Conservation (phyloP, 164 flowering plant species). For the Liquidambar formosana region DNA sequence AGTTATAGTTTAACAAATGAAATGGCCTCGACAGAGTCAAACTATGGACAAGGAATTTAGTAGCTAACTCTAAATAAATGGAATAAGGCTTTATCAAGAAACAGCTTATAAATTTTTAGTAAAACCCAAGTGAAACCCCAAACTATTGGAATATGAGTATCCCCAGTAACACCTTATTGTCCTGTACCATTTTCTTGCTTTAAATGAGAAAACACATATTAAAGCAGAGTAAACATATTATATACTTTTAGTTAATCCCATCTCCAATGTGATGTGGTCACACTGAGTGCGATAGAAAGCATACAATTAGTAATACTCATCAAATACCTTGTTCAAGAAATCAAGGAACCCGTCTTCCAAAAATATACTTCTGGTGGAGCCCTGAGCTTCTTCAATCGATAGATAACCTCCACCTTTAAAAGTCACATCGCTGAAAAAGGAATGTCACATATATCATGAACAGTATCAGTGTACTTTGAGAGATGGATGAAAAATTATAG, state of each 20-base stretch:
- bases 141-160: no score
- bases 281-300: neutral
- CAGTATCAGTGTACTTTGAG: neutral
- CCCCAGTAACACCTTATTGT: no score
- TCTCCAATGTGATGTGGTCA: neutral
- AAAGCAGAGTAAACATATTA: neutral
- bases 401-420: conserved; percentile 58
- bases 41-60: no score
- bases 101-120: no score
- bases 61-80: no score
- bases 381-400: conserved; percentile 62
- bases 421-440: conserved; percentile 35
- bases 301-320: neutral
- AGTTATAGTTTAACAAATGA: neutral
- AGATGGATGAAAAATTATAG: neutral
- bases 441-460: neutral
- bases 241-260: neutral
- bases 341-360: conserved; percentile 81
- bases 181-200: no score
- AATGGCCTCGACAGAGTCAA: no score
- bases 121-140: no score
- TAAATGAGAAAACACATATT: neutral
- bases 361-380: conserved; percentile 38
- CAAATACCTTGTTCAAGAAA: conserved; percentile 73
- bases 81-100: no score